Base-by-base conservation (phyloP, 768 basidiomycete genomes). In the Coprinopsis cinerea region DNA sequence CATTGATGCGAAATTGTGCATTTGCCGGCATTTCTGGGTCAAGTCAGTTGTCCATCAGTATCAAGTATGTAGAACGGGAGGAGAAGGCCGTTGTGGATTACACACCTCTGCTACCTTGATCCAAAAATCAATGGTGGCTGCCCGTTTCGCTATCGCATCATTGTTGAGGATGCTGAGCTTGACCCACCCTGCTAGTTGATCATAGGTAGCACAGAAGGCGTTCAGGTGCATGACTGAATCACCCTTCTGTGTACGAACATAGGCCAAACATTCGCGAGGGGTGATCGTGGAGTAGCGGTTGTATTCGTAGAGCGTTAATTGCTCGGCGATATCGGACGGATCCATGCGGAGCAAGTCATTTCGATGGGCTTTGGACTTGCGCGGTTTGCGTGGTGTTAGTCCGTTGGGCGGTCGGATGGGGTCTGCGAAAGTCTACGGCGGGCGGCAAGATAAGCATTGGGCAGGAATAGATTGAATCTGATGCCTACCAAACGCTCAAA, bases 21-120 rank as follows among this genome's bases (percentile, higher is more conserved):
- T 63, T 11, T 64, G 57, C 28, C 73, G 75, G 63, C 82, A 87
- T 75, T 79, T 83, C 85, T 88, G 58, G n/a, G n/a, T n/a, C 13
- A 44, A 52, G n/a, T 22, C 36, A 3, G 25, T 44, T 39, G 7
- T 37, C n/a, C n/a, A n/a, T n/a, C n/a, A n/a, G n/a, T 18, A 26
- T 15, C 15, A 26, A 3, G 34, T 46, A 48, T 26, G 11, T 26
- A 40, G 24, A 10, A 39, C 15, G 28, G 25, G n/a, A n/a, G n/a
- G n/a, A n/a, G n/a, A n/a, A n/a, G n/a, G n/a, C n/a, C n/a, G n/a
- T n/a, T n/a, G n/a, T n/a, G n/a, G n/a, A n/a, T n/a, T 23, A 62
- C 76, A 57, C 56, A 86, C 87, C 76, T 89, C 85, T 6, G 87
- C 84, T 17, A 87, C 82, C 59, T 77, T 82, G 55, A 88, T 82